Conservation (phyloP, 2,329 filamentous ascomycete genomes). For the Penicillium sp. region DNA sequence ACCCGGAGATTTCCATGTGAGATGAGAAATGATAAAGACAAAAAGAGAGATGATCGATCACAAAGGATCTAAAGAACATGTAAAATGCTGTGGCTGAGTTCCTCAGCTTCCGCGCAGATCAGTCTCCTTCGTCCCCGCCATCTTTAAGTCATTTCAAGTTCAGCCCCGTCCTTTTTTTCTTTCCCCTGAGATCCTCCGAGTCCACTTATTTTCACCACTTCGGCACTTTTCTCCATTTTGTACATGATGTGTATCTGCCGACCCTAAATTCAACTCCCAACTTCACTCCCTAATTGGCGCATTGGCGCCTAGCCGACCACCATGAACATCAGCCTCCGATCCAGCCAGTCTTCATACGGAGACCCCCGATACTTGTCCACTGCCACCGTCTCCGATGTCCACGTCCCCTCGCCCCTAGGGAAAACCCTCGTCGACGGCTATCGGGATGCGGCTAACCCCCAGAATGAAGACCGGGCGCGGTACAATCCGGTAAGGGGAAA, state of each 20-base stretch:
- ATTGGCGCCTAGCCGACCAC: slow-evolving; percentile 15
- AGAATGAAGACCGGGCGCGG: slow-evolving; percentile 55
- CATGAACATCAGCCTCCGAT: slow-evolving; percentile 40
- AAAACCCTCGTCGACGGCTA: slow-evolving; percentile 62
- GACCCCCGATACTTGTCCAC: slow-evolving; percentile 41
- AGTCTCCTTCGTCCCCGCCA: slow-evolving; percentile 21
- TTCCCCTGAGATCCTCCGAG: neutral
- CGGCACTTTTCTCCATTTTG: neutral
- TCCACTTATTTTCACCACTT: neutral
- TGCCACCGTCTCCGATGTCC: slow-evolving; percentile 32
- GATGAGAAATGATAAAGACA: neutral
- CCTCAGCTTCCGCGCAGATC: slow-evolving; percentile 12
- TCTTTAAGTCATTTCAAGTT: slow-evolving; percentile 12
- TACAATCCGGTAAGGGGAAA: slow-evolving; percentile 57
- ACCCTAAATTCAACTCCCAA: slow-evolving; percentile 14
- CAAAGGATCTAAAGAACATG: neutral
- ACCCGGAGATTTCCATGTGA: neutral
- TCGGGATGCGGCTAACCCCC: slow-evolving; percentile 56
- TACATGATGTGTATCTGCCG: slow-evolving; percentile 19
- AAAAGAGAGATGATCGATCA: neutral
- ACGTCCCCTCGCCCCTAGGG: slow-evolving; percentile 34
- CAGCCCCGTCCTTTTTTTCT: slow-evolving; percentile 10
- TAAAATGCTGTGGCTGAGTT: slow-evolving; percentile 17
- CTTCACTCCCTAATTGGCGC: neutral
- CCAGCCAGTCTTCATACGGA: slow-evolving; percentile 44